Conservation (phyloP, 495 filamentous ascomycete species). For the Xylaria longipes region DNA sequence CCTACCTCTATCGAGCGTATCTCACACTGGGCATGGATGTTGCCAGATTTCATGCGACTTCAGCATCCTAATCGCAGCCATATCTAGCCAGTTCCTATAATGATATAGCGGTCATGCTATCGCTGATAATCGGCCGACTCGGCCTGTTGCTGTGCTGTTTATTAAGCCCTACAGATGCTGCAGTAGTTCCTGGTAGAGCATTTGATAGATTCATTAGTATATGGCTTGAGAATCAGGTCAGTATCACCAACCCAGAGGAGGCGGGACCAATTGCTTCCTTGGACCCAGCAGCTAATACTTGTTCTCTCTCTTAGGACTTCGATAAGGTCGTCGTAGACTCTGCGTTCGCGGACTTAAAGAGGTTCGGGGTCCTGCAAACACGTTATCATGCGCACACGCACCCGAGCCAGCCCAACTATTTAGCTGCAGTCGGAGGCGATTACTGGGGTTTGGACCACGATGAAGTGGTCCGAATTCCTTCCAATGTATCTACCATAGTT, state of each 20-base stretch:
- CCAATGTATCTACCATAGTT: slow-evolving; percentile 71
- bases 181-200: slow-evolving; percentile 58
- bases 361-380: slow-evolving; percentile 67
- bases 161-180: slow-evolving; percentile 2
- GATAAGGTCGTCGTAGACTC: slow-evolving; percentile 55
- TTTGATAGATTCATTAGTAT: slow-evolving; percentile 73
- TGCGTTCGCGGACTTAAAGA: slow-evolving; percentile 61
- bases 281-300: slow-evolving; percentile 5
- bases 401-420: slow-evolving; percentile 67
- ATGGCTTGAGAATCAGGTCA: slow-evolving; percentile 73
- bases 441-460: slow-evolving; percentile 74
- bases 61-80: neutral
- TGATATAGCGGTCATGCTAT: slow-evolving; percentile 17
- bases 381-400: slow-evolving; percentile 67
- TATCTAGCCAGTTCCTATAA: neutral
- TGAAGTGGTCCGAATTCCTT: slow-evolving; percentile 61
- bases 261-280: neutral
- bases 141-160: slow-evolving; percentile 7
- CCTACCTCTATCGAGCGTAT: neutral
- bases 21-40: too few relatives aligned
- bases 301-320: slow-evolving; percentile 56
- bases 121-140: neutral
- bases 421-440: slow-evolving; percentile 67
- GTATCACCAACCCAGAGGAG: slow-evolving; percentile 11
- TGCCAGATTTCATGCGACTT: neutral